Conservation (phyloP, 2,329 filamentous ascomycete genomes). For the Coniochaeta sp. region DNA sequence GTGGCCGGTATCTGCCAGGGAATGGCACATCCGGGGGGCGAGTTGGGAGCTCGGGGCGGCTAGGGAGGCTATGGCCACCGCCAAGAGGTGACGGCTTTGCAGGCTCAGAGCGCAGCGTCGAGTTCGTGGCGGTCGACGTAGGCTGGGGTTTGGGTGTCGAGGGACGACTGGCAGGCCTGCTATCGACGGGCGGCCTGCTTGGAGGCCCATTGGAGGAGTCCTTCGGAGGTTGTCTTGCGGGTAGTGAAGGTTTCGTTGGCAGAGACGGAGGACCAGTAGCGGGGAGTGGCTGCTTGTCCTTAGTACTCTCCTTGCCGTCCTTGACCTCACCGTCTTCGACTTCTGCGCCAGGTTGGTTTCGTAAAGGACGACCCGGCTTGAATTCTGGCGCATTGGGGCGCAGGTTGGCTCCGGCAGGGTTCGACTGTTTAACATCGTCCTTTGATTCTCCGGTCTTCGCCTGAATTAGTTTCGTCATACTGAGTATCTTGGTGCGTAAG, state of each 20-base stretch:
- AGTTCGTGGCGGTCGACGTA: slow-evolving; percentile 6
- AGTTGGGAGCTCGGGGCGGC: slow-evolving; percentile 16
- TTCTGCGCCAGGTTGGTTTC: slow-evolving; percentile 22
- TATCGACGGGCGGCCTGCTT: slow-evolving; percentile 9
- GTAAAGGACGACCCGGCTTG: slow-evolving; percentile 32
- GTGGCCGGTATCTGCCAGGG: slow-evolving; percentile 5
- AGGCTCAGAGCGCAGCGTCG: slow-evolving; percentile 19
- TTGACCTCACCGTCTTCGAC: slow-evolving; percentile 71
- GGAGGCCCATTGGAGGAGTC: slow-evolving; percentile 7
- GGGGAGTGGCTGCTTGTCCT: slow-evolving; percentile 17
- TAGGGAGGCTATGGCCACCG: slow-evolving; percentile 21
- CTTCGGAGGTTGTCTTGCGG: slow-evolving; percentile 15
- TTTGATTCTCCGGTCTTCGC: slow-evolving; percentile 31
- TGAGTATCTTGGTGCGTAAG: background rate
- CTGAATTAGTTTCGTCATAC: slow-evolving; percentile 22
- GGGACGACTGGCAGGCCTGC: slow-evolving; percentile 15
- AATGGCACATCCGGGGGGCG: slow-evolving; percentile 15
- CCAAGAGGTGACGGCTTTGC: slow-evolving; percentile 25
- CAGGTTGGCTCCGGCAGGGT: slow-evolving; percentile 23
- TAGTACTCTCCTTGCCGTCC: slow-evolving; percentile 62
- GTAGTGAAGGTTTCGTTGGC: slow-evolving; percentile 6
- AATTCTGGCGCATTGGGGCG: slow-evolving; percentile 58
- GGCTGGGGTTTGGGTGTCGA: slow-evolving; percentile 14
- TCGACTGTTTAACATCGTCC: slow-evolving; percentile 27
- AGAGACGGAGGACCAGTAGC: slow-evolving; percentile 13